Evolutionary conservation across 176 grass and related monocot genomes (phyloP), one percentile per base, ranked within the genome.

Genomic region (Pontederia paniculata): DNA sequence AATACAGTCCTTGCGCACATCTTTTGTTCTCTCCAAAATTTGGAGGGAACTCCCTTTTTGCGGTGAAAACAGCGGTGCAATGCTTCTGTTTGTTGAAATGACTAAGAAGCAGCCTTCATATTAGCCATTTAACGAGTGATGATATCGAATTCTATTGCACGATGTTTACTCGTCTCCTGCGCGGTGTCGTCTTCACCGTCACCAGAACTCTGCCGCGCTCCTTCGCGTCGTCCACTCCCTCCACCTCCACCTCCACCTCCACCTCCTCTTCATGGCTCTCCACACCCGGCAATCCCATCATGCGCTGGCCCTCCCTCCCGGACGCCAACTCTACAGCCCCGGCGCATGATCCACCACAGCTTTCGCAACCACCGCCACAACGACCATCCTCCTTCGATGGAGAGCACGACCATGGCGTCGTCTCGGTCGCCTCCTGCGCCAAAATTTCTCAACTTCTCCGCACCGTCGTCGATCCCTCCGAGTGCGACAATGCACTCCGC

Each of bases 221-320:
- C 37, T 75, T n/a, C 60, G 69, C 22, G 44, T 66, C 9, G 70
- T 20, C 67, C 46, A 46, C 20, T 46, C 74, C 15, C 47, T 51
- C 2, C 19, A 60, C 8, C 56, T 61, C 18, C 49, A 51, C 55
- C 49, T 73, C 65, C 12, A 11, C 50, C 80, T 74, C 17, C 58
- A 53, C 25, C 69, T 59, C 44, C 45, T 37, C n/a, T 57, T 81
- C 11, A 47, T 74, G 45, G 70, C 72, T 31, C 56, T 81, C 62
- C 78, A 51, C 66, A 58, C 60, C 47, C 19, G 23, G 0, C 48
- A 71, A 31, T 66, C 77, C 42, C 21, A 44, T 31, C 42, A 46
- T 48, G 41, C 52, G 66, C 3, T 31, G 66, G 15, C 42, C 66
- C 52, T 69, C 66, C 31, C 53, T 42, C 31, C 52, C 66, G 3